phyloP scores from a whole-genome alignment of 2,329 filamentous ascomycete species.

The Pyricularia pennisetigena region DNA sequence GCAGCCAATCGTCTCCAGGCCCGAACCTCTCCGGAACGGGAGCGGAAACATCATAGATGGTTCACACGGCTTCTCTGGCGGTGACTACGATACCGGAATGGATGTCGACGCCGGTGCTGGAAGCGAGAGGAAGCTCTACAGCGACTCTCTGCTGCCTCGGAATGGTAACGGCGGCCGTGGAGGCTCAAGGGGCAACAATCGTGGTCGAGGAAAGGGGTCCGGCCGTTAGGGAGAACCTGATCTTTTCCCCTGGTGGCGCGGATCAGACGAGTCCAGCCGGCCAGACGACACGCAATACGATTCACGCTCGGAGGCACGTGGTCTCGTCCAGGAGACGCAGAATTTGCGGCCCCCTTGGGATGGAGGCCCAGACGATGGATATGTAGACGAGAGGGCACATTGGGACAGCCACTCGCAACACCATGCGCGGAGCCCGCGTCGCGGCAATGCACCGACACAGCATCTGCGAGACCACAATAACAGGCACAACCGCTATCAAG shows the following conservation, averaged over 20 bases:
- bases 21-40: constrained; percentile 14
- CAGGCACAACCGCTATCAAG: neutral
- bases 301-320: neutral
- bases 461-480: neutral
- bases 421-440: neutral
- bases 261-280: neutral
- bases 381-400: neutral
- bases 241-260: neutral
- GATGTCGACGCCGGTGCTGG: constrained; percentile 14
- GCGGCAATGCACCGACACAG: neutral
- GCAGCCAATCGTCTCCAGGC: constrained; percentile 1
- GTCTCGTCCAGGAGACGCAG: neutral
- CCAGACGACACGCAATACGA: neutral
- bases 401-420: neutral
- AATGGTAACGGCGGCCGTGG: neutral
- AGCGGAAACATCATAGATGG: constrained; percentile 41
- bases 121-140: constrained; percentile 33
- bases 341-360: neutral
- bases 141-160: constrained; percentile 25
- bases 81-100: constrained; percentile 30
- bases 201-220: neutral
- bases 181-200: neutral
- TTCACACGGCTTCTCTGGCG: constrained; percentile 33
- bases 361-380: neutral
- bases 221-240: constrained; percentile 2